Evolutionary conservation across 345 rosid genomes (phyloP).

Genomic region (Luvunga scandens): DNA sequence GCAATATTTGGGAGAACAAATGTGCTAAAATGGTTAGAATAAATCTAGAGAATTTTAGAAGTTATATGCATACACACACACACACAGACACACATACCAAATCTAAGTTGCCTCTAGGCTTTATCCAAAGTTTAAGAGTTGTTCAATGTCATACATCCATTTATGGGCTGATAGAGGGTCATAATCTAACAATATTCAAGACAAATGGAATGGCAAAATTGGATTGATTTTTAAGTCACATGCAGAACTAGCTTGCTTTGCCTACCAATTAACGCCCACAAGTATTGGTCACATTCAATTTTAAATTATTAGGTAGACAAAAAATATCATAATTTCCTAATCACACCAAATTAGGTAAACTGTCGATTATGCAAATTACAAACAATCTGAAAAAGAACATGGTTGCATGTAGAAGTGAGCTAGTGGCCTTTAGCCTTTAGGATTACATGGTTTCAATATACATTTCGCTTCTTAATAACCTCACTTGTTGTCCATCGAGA

Average conservation of each 20-base stretch:
- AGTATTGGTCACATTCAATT: not conserved
- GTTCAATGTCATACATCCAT: not conserved
- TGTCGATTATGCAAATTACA: not conserved
- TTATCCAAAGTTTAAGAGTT: not conserved
- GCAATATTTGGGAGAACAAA: not conserved
- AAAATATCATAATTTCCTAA: not conserved
- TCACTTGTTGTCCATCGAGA: not conserved
- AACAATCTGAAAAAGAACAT: not conserved
- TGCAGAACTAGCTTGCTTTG: not conserved
- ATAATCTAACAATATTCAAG: not conserved
- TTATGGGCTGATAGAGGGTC: not conserved
- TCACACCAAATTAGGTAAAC: not conserved
- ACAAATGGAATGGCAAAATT: not conserved
- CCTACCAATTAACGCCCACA: not conserved
- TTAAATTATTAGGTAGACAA: not conserved
- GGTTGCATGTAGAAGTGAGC: not conserved
- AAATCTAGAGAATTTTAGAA: not conserved
- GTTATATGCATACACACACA: too few species aligned
- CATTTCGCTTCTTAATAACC: not conserved
- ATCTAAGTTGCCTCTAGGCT: not conserved
- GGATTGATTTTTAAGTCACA: not conserved
- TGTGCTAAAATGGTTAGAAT: not conserved
- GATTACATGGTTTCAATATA: not conserved
- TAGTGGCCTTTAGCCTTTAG: not conserved
- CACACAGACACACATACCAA: too few species aligned